phyloP scores from a whole-genome alignment of 208 protist genomes.

The Wallacemonas sp. region DNA sequence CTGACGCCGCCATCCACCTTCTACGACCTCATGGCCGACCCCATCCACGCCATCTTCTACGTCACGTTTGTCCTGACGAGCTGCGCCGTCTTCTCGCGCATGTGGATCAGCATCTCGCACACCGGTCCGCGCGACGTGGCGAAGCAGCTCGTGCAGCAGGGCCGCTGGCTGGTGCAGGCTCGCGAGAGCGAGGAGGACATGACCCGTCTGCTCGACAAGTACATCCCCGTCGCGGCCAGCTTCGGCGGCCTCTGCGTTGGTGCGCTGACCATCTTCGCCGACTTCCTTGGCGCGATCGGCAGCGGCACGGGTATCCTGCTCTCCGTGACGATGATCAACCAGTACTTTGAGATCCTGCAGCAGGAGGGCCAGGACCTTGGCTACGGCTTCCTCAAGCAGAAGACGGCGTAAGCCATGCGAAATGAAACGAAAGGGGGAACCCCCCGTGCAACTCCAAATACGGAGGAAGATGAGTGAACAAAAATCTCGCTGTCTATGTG shows the following conservation, averaged over 20 bases:
- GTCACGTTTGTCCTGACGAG: conserved; percentile 97
- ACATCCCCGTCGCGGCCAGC: conserved; percentile 99
- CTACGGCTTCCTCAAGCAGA: conserved; percentile 78
- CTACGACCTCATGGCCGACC: conserved; percentile 95
- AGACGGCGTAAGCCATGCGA: conserved; percentile 43
- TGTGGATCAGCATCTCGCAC: conserved; percentile 99
- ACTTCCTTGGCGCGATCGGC: conserved; percentile 98
- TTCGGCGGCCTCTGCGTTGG: conserved; percentile 99
- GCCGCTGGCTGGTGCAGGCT: conserved; percentile 93
- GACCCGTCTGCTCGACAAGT: conserved; percentile 89
- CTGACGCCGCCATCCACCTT: conserved; percentile 97
- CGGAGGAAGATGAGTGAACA: too few species aligned
- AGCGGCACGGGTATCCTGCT: conserved; percentile 99
- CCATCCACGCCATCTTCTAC: conserved; percentile 99
- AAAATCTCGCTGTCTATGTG: too few species aligned
- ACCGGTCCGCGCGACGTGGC: conserved; percentile 97
- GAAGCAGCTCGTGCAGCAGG: conserved; percentile 95
- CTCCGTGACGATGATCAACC: conserved; percentile 99
- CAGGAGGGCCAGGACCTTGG: conserved; percentile 96
- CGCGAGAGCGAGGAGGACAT: conserved; percentile 91
- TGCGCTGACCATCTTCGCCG: conserved; percentile 98
- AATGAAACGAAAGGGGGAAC: conserved; percentile 13
- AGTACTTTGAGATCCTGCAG: conserved; percentile 99
- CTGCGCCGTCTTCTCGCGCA: conserved; percentile 98
- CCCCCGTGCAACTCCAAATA: neutral